Conservation (phyloP, 2,329 filamentous ascomycete species). For the Penicillium glabrum region DNA sequence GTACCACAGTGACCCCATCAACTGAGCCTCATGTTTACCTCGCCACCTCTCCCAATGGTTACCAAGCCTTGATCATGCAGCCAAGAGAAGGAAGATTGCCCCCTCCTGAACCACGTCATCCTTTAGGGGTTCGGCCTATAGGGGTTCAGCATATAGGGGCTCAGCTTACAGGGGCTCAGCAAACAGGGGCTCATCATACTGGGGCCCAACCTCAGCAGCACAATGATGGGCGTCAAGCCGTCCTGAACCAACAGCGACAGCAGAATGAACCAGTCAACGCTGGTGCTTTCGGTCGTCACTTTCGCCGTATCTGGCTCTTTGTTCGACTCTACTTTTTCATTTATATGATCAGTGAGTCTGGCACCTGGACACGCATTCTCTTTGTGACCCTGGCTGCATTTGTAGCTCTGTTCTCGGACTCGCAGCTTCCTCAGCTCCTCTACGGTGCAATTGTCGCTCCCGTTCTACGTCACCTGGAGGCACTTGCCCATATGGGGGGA, state of each 20-base stretch:
- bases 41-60: neutral
- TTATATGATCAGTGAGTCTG: constrained; percentile 57
- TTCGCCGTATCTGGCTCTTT: constrained; percentile 57
- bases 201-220: neutral
- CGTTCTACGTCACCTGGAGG: constrained; percentile 46
- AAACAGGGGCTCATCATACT: no score
- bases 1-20: neutral
- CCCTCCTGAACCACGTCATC: neutral
- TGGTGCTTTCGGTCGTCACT: constrained; percentile 39
- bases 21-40: neutral
- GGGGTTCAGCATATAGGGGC: no score
- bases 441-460: constrained; percentile 38
- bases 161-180: neutral
- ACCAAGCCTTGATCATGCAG: neutral
- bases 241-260: constrained; percentile 28
- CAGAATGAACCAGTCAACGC: constrained; percentile 27
- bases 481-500: constrained; percentile 35
- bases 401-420: constrained; percentile 43
- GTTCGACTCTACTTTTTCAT: constrained; percentile 59
- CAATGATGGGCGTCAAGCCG: constrained; percentile 30
- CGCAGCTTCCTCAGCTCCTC: constrained; percentile 37
- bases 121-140: neutral
- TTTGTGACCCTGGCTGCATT: constrained; percentile 40
- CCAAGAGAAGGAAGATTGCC: neutral
- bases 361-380: constrained; percentile 45